A percentile compares a stretch with the other conserved stretches of the same genome.
Evolutionary conservation across 1,139 yeast species (phyloP).

Genomic region (Spencermartinsiella ligniputridi): DNA sequence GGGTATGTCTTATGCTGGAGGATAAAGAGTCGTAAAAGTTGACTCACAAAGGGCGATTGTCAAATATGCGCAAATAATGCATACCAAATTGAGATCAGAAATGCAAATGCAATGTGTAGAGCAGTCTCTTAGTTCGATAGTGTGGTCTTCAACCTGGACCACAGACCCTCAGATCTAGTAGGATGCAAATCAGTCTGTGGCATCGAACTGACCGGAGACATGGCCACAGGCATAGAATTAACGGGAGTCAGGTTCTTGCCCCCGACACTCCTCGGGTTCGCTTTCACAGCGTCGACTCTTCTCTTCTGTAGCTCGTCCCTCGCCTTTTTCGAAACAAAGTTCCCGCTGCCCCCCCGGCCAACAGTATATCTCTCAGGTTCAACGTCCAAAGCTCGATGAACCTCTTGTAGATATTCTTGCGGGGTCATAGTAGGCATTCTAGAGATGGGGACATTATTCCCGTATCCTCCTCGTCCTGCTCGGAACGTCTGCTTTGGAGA

Average conservation of each 20-base stretch:
- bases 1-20: too few relatives aligned
- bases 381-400: constrained; percentile 29
- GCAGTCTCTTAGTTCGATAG: constrained; percentile 24
- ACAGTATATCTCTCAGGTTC: constrained; percentile 33
- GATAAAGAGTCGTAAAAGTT: too few relatives aligned
- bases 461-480: constrained; percentile 39
- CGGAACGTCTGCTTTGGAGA: constrained; percentile 34
- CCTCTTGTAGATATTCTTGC: constrained; percentile 33
- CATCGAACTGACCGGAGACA: constrained; percentile 15
- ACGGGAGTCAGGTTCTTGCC: neutral
- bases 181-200: constrained; percentile 10
- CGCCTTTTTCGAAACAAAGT: constrained; percentile 22
- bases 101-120: too few relatives aligned
- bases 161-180: constrained; percentile 19
- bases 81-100: neutral
- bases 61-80: neutral
- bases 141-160: constrained; percentile 27
- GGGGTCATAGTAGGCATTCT: constrained; percentile 31
- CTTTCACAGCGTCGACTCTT: constrained; percentile 2
- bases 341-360: constrained; percentile 39
- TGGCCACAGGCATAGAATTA: constrained; percentile 3
- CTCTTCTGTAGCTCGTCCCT: constrained; percentile 4
- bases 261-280: constrained; percentile 2
- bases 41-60: too few relatives aligned
- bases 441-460: constrained; percentile 33